phyloP scores from a whole-genome alignment of 352 stramenopile genomes.

The Pythium aquatile region DNA sequence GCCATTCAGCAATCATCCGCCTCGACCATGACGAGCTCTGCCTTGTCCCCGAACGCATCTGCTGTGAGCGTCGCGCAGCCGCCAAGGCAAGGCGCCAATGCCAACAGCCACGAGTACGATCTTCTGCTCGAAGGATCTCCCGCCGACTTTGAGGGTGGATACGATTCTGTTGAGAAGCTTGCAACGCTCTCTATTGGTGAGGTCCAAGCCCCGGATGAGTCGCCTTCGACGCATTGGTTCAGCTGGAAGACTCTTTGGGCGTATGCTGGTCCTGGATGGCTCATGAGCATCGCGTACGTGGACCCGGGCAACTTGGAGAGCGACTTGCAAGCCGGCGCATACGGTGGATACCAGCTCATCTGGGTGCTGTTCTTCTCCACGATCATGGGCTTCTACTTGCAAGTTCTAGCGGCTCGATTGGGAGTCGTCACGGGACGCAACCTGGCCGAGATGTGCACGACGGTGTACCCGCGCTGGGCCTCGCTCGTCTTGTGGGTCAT shows the following conservation, averaged over 20 bases:
- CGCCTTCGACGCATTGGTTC: constrained; percentile 25
- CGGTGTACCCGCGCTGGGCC: constrained; percentile 71
- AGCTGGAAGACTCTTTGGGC: constrained; percentile 79
- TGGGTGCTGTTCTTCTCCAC: constrained; percentile 91
- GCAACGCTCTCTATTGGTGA: constrained; percentile 50
- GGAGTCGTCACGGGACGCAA: constrained; percentile 92
- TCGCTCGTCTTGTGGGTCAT: constrained; percentile 89
- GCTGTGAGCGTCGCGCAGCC: background rate
- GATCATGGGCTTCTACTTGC: constrained; percentile 91
- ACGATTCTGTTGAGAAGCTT: constrained; percentile 56
- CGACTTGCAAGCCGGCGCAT: constrained; percentile 93
- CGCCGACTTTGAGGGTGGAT: constrained; percentile 13
- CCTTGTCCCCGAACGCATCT: constrained; percentile 1
- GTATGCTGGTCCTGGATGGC: constrained; percentile 81
- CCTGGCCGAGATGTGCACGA: constrained; percentile 86
- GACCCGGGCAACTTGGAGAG: constrained; percentile 96
- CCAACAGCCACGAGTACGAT: constrained; percentile 15
- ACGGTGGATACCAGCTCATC: constrained; percentile 87
- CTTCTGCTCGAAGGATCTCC: constrained; percentile 16
- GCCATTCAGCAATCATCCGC: constrained; percentile 4
- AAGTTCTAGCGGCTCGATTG: constrained; percentile 90
- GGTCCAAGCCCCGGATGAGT: constrained; percentile 51
- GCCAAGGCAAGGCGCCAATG: background rate
- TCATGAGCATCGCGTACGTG: constrained; percentile 96
- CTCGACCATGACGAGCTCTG: constrained; percentile 22